Percentiles rank a stretch among this genome's conserved stretches.
These are phyloP conservation scores for Rhodotorula sp. DNA, from an alignment of 1,284 basidiomycete species.

Conservation along the genomic window DNA sequence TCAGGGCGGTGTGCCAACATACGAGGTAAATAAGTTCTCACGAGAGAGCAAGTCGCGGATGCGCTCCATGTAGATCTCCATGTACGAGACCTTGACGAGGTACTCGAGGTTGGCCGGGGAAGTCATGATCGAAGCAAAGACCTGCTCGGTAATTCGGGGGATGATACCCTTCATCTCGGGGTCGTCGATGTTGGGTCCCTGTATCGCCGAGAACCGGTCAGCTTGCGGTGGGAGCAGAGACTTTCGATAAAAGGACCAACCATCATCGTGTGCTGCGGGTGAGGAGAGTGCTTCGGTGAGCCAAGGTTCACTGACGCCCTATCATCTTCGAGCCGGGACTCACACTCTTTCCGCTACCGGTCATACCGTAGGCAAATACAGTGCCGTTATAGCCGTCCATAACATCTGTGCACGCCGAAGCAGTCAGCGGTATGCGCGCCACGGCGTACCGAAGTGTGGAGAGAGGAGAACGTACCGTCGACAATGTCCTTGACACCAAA, in stretches of 20 bases:
- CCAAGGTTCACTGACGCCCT: background rate
- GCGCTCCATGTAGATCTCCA: constrained; percentile 99
- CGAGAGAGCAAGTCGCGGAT: constrained; percentile 94
- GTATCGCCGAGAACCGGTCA: background rate
- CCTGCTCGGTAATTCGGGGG: constrained; percentile 97
- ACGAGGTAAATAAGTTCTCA: constrained; percentile 55
- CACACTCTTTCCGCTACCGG: constrained; percentile 47
- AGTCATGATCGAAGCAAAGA: constrained; percentile 94
- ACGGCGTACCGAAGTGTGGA: no score
- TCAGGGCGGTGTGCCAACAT: background rate
- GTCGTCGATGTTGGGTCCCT: constrained; percentile 97
- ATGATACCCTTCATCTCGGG: constrained; percentile 91
- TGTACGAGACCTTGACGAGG: constrained; percentile 98
- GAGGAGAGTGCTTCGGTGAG: background rate
- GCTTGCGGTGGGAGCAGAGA: background rate
- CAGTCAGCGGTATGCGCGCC: no score
- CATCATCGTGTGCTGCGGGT: constrained; percentile 72
- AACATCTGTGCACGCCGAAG: constrained; percentile 66
- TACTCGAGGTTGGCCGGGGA: constrained; percentile 96
- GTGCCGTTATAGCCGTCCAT: constrained; percentile 95
- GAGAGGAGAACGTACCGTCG: constrained; percentile 43
- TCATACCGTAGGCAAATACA: constrained; percentile 98
- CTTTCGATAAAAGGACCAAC: constrained; percentile 52
- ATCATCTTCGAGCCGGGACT: background rate
- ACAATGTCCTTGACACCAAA: constrained; percentile 89